Evolutionary conservation across 345 rosid genomes (phyloP).

Genomic region (Citropsis articulata): DNA sequence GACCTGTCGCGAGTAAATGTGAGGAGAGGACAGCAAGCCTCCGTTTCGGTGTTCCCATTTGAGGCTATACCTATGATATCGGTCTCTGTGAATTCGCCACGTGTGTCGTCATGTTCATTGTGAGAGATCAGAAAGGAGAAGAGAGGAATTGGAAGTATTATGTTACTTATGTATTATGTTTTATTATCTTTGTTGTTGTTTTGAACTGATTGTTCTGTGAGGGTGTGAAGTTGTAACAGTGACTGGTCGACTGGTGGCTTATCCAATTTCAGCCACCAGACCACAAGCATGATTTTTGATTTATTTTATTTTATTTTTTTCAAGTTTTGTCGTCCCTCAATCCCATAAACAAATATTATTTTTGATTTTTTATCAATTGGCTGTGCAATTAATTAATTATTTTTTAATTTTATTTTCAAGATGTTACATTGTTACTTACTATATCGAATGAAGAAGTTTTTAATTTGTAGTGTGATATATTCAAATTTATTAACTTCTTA

Average conservation of each 20-base stretch:
- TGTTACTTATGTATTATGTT: no score
- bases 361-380: no score
- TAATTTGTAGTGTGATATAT: no score
- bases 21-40: conserved; percentile 70
- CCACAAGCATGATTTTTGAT: not conserved
- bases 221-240: not conserved
- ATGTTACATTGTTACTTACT: no score
- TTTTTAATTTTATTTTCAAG: no score
- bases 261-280: conserved; percentile 5
- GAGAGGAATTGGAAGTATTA: not conserved
- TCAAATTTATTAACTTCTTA: no score
- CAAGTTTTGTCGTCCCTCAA: not conserved
- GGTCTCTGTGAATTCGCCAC: not conserved
- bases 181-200: no score
- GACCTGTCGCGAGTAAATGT: conserved; percentile 44
- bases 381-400: no score
- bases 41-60: conserved; percentile 49
- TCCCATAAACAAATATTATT: no score
- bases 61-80: not conserved
- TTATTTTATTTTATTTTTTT: no score
- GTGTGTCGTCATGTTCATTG: not conserved
- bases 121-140: no score
- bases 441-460: no score
- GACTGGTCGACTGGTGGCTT: conserved; percentile 8
- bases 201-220: not conserved